Evolutionary conservation across 441 rosid species (phyloP), one percentile per base, ranked within the genome.

Genomic region (Omphalea diandra): DNA sequence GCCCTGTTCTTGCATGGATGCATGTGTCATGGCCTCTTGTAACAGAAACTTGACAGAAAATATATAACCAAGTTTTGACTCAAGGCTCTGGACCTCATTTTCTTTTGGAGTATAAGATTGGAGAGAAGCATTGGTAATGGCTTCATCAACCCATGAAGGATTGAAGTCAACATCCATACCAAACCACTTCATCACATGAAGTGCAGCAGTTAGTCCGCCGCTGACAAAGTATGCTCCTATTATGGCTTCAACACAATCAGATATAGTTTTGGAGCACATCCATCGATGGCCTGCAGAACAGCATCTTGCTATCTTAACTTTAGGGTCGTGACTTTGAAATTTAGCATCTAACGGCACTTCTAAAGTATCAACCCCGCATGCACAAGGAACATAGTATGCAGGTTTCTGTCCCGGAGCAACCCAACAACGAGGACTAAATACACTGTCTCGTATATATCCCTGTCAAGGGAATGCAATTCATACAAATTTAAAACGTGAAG

Each of bases 391-490:
- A 0, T 82, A 83, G 67, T 74, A 83, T 46, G 84, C 46, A 65
- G 91, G 75, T 29, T 17, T 36, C 54, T 95, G 98, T 53, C 98
- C 98, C 5, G 99, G 97, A 80, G 98, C 96, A 17, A 83, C 86
- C 98, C 99, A 95, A 63, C 87, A 90, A 72, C 95, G 96, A 29
- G 98, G 94, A 75, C 91, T 90, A 78, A 96, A 96, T 64, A 95
- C 82, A 65, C 87, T 35, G 31, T 91, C 95, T 74, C 94, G 82
- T 75, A 96, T 80, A 71, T 91, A 93, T 72, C 86, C 95, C 98
- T 94, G 71, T 54, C 58, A 83, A 71, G 62, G 49, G 76, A 75
- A 73, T 27, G 29, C 36, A 72, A 55, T 24, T 38, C 15, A 36
- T 7, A 55, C 26, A 29, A 0, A 15, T 14, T 15, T 4, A 46